phyloP scores from a whole-genome alignment of 768 basidiomycete genomes.

The Boletus tylopilopsis region DNA sequence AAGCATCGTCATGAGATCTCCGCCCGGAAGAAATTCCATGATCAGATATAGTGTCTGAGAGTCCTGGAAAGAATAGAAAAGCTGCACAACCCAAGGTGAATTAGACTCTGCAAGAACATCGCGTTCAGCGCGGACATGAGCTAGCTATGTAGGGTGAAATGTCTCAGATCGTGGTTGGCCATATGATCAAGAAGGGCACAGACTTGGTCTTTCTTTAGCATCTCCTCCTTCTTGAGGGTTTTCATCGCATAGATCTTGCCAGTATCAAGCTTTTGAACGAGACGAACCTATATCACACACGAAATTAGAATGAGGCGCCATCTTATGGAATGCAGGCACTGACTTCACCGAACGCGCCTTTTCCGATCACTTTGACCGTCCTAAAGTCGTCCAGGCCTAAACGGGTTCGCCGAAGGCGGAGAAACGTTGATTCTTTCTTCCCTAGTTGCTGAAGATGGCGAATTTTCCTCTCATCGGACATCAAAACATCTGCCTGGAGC shows the following conservation, averaged over 20 bases:
- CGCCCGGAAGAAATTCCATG: conserved; percentile 99
- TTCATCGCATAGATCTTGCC: conserved; percentile 99
- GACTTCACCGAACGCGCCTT: conserved; percentile 98
- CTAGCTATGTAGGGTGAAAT: conserved; percentile 53
- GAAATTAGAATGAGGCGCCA: not conserved
- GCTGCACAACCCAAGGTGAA: conserved; percentile 93
- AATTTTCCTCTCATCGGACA: conserved; percentile 82
- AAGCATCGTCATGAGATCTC: conserved; percentile 99
- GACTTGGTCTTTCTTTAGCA: conserved; percentile 99
- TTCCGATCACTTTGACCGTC: conserved; percentile 98
- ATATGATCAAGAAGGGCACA: conserved; percentile 14
- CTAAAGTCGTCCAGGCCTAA: conserved; percentile 90
- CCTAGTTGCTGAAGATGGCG: conserved; percentile 81
- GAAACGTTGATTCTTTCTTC: conserved; percentile 83
- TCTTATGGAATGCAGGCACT: conserved; percentile 15
- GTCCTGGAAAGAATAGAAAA: conserved; percentile 99
- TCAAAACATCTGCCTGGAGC: conserved; percentile 62
- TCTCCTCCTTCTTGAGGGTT: conserved; percentile 93
- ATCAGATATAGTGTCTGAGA: conserved; percentile 88
- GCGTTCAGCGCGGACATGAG: conserved; percentile 96
- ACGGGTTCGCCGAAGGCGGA: conserved; percentile 84
- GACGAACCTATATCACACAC: conserved; percentile 53
- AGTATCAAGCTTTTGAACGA: conserved; percentile 95
- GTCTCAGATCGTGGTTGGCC: conserved; percentile 5
- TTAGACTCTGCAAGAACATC: conserved; percentile 96